phyloP scores from a whole-genome alignment of 2,329 filamentous ascomycete species.

The Colletotrichum sp. region DNA sequence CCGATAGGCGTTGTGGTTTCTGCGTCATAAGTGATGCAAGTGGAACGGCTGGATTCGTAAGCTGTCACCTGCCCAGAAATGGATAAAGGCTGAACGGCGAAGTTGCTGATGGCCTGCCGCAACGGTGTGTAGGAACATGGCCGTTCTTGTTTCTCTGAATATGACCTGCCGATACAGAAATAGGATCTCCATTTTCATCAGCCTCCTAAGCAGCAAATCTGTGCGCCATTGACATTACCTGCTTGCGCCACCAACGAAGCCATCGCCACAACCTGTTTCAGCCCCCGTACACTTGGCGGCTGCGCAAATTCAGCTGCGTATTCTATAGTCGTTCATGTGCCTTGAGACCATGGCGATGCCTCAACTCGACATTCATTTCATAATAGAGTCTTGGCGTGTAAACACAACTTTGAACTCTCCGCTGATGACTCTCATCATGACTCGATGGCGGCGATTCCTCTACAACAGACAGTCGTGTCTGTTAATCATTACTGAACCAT shows the following conservation, averaged over 20 bases:
- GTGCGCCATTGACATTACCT: fast-evolving
- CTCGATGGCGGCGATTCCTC: not conserved
- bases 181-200: not conserved
- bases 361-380: not conserved
- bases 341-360: not conserved
- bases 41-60: not conserved
- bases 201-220: fast-evolving
- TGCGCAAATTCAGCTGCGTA: not conserved
- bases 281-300: not conserved
- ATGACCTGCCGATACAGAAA: not conserved
- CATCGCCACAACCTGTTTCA: not conserved
- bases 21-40: not conserved
- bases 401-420: not conserved
- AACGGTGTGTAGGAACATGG: not conserved
- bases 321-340: not conserved
- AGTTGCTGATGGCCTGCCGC: not conserved
- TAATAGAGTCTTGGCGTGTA: not conserved
- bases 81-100: not conserved
- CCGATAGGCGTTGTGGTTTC: not conserved
- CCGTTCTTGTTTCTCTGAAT: not conserved
- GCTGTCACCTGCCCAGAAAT: not conserved
- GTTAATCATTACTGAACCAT: not conserved
- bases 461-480: not conserved
- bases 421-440: not conserved
- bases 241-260: not conserved